Evolutionary conservation across 805 yeast genomes (phyloP), one percentile per base, ranked within the genome.

Genomic region (Yarrowia osloensis): DNA sequence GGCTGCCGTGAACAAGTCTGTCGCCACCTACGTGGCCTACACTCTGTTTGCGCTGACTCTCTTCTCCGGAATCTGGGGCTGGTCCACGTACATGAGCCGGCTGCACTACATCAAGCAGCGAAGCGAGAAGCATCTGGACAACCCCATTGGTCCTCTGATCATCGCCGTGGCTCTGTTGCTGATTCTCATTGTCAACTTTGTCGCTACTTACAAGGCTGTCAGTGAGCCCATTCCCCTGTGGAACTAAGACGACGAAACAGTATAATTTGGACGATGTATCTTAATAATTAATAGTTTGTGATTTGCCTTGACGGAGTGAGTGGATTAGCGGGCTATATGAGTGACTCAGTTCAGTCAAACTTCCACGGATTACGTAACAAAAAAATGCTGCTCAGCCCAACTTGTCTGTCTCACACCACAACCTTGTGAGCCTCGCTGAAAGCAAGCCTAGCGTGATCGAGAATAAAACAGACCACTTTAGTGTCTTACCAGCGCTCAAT

Each of bases 21-120:
- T 89, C 44, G 94, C 97, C 0, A 85, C 85, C 22, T 73, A 78
- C 65, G 79, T 93, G 72, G 96, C 98, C 0, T 90, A 89, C 76
- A 75, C 86, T 49, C 89, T 93, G 79, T 93, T 94, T 76, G 88
- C 78, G 0, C 80, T 95, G 72, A 91, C 98, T 0, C 71, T 94
- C 22, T 92, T 93, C 76, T 82, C 91, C 49, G 94, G 96, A 52
- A 71, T 85, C 29, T 94, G 99, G 99, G 97, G 97, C 29, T 94
- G 91, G 78, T 82, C 80, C 69, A 86, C 89, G 66, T 94, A 90
- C 78, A 78, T 85, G 74, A 82, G 81, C 71, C 85, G 99, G 75
- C 80, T 93, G 70, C 82, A 81, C 37, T 82, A 88, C 67, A 95
- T 94, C 75, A 85, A 82, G 75, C 87, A 86, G 76, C 86, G 98